phyloP scores from a whole-genome alignment of 176 grass and related monocot species.

The Avena atlantica region DNA sequence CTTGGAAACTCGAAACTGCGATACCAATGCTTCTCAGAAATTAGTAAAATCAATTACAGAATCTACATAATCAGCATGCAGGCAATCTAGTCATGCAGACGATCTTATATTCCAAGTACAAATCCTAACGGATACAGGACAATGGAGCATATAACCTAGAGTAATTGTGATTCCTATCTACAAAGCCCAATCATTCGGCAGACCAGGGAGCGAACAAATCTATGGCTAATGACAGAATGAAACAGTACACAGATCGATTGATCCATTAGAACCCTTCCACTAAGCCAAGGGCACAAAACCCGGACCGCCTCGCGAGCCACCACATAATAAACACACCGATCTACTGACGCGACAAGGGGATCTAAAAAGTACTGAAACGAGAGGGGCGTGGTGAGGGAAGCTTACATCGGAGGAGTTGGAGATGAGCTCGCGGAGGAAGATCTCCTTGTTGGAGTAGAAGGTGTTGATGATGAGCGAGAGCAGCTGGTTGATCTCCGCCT shows the following conservation, averaged over 20 bases:
- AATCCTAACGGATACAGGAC: not conserved
- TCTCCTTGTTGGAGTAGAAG: slow-evolving; percentile 99
- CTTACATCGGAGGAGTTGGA: slow-evolving; percentile 92
- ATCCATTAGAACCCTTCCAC: not conserved
- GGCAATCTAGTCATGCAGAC: not conserved
- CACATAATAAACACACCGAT: not conserved
- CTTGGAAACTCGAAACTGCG: no score
- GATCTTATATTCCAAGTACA: not conserved
- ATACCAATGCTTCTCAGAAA: no score
- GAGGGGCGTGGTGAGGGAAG: not conserved
- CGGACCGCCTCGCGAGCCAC: no score
- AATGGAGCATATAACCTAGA: not conserved
- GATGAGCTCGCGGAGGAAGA: slow-evolving; percentile 93
- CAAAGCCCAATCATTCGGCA: no score
- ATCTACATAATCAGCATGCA: not conserved
- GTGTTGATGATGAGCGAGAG: slow-evolving; percentile 97
- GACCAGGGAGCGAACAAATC: not conserved
- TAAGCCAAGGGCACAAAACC: not conserved
- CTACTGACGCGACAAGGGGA: not conserved
- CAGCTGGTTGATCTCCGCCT: slow-evolving; percentile 97
- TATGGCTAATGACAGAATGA: not conserved
- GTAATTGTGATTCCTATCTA: not conserved
- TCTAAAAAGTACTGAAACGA: not conserved
- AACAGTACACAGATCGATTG: not conserved
- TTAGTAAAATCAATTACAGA: no score